These are phyloP conservation scores for Mallotus repandus DNA, from an alignment of 441 rosid genomes.

Conservation along the genomic window DNA sequence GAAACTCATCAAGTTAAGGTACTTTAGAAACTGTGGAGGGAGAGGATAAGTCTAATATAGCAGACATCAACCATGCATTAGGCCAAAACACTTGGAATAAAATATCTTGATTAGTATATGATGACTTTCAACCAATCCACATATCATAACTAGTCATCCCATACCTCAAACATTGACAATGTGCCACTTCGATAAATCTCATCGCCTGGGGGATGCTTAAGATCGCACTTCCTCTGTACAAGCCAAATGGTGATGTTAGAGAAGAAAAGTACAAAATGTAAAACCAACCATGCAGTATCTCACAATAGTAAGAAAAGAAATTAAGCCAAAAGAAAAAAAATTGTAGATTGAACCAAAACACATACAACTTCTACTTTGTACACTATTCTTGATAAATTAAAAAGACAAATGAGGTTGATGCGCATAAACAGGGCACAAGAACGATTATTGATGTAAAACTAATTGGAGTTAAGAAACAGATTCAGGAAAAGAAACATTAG, in stretches of 20 bases:
- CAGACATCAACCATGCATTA: neutral
- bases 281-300: neutral
- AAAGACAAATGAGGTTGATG: neutral
- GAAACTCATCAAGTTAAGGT: neutral
- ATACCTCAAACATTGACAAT: conserved; percentile 98
- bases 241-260: conserved; percentile 5
- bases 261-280: neutral
- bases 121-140: neutral
- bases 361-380: neutral
- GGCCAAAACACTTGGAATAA: neutral
- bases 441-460: neutral
- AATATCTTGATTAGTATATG: neutral
- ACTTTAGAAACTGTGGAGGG: neutral
- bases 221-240: conserved; percentile 88
- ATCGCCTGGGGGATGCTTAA: conserved; percentile 99
- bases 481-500: neutral
- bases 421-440: neutral
- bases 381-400: neutral
- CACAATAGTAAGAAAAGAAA: neutral
- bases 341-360: no score
- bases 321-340: neutral
- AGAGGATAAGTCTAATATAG: neutral
- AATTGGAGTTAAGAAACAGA: neutral
- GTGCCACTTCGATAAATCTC: conserved; percentile 98
- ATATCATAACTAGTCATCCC: neutral